Percentiles rank a stretch among this genome's conserved stretches.
phyloP scores from a whole-genome alignment of 345 rosid genomes.

The Gossypium arboreum region DNA sequence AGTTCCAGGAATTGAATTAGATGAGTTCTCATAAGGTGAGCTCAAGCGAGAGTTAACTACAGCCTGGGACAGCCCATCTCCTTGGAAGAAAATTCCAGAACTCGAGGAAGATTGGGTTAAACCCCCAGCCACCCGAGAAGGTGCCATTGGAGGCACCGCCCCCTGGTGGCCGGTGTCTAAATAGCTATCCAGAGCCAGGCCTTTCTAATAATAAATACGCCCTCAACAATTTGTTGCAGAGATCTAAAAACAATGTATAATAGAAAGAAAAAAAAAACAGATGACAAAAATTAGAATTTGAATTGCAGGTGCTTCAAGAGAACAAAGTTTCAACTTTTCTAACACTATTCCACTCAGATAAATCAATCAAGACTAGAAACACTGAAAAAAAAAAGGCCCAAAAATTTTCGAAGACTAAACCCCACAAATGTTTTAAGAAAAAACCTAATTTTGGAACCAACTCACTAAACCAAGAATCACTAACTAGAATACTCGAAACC shows the following conservation, averaged over 20 bases:
- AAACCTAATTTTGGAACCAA: slow-evolving; percentile 23
- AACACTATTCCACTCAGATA: slow-evolving; percentile 6
- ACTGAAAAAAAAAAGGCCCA: not conserved
- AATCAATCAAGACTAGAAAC: slow-evolving; percentile 4
- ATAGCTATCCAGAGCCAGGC: slow-evolving; percentile 75
- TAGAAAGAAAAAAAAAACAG: slow-evolving; percentile 27
- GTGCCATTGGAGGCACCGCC: slow-evolving; percentile 59
- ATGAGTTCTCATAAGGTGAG: slow-evolving; percentile 74
- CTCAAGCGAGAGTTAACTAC: slow-evolving; percentile 81
- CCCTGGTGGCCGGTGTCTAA: slow-evolving; percentile 56
- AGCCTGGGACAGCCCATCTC: slow-evolving; percentile 89
- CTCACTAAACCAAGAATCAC: not conserved
- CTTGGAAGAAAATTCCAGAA: slow-evolving; percentile 94
- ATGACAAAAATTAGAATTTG: slow-evolving; percentile 18
- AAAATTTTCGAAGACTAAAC: not conserved
- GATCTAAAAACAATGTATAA: slow-evolving; percentile 36
- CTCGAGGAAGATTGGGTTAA: slow-evolving; percentile 85
- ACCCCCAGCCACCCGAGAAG: slow-evolving; percentile 75
- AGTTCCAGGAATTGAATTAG: slow-evolving; percentile 73
- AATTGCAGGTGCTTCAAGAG: not conserved
- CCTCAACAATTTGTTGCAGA: slow-evolving; percentile 36
- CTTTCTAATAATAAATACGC: slow-evolving; percentile 34
- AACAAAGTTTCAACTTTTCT: not conserved
- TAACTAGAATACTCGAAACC: not conserved
- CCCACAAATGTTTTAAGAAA: not conserved